These are phyloP conservation scores for Ustilago curta DNA, from an alignment of 1,284 basidiomycete species.

Conservation along the genomic window DNA sequence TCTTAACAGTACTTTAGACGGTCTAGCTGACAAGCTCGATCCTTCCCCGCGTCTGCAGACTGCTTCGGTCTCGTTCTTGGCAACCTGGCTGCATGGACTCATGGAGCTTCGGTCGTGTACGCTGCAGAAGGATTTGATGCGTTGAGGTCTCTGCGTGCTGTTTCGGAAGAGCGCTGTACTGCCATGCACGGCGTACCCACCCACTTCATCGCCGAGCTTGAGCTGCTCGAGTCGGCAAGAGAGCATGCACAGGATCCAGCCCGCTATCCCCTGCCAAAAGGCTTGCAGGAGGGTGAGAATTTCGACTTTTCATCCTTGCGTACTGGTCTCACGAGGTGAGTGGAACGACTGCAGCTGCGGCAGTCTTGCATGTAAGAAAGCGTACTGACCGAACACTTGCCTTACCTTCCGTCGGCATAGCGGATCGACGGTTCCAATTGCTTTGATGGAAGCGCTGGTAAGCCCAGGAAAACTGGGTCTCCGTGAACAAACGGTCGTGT, in stretches of 20 bases:
- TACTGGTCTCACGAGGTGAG: conserved; percentile 77
- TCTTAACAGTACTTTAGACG: not conserved
- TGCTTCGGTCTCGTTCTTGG: conserved; percentile 87
- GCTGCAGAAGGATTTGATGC: conserved; percentile 78
- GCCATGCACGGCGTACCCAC: conserved; percentile 86
- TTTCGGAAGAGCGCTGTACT: conserved; percentile 78
- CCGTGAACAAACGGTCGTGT: conserved; percentile 78
- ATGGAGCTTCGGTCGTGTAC: conserved; percentile 81
- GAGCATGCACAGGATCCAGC: conserved; percentile 33
- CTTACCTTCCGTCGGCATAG: conserved; percentile 68
- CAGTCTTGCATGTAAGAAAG: not conserved
- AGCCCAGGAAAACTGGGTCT: conserved; percentile 71
- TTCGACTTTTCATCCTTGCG: conserved; percentile 69
- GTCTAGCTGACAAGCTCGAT: not conserved
- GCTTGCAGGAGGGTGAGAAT: conserved; percentile 37
- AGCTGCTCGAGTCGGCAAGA: conserved; percentile 75
- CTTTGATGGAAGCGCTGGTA: conserved; percentile 75
- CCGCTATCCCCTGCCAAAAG: conserved; percentile 24
- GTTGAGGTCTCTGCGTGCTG: conserved; percentile 76
- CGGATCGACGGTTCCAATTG: conserved; percentile 81
- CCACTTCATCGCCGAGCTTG: conserved; percentile 76
- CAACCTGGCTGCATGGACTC: conserved; percentile 82
- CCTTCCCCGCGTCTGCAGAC: conserved; percentile 65
- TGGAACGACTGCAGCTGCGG: not conserved
- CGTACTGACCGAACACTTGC: not conserved